Base-by-base conservation (phyloP, 768 basidiomycete genomes). In the Pleurotus giganteus region DNA sequence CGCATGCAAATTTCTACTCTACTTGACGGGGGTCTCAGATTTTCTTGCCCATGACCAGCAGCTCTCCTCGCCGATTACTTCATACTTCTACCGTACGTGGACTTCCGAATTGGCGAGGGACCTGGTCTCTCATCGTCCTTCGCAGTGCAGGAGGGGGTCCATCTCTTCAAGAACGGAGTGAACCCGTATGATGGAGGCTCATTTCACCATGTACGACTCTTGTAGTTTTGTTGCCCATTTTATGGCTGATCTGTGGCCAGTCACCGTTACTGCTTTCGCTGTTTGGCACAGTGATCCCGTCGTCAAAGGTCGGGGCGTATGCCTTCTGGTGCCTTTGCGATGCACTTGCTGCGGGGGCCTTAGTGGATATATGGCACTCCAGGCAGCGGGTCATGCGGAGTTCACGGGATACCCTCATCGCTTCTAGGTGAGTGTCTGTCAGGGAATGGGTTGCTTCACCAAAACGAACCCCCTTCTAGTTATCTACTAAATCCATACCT, bases 401-500 rank as follows among this genome's bases (percentile, higher is more conserved):
- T 53, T 57, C 73, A 32, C 76, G 86, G 68, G 87, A 88, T 58
- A 68, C 72, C 12, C 66, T 91, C 47, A 74, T 95, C 27, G 85
- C 82, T 15, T 76, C 83, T 5, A 69, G 81, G 91, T 94, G 63
- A 59, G 88, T 76, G n/a, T 36, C 21, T 42, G 11, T 50, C 24
- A 26, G 26, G 15, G 19, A 24, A 5, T 12, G 8, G n/a, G 17
- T 27, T 4, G 37, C 29, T 11, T 43, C 26, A 36, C 15, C 43
- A 15, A 42, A 13, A 4, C 23, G 12, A 46, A 43, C 36, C 17
- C 39, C 7, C 65, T 52, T 36, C 47, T 61, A 97, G 94, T 43
- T 95, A 88, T 69, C 81, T 97, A 17, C 68, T 96, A 47, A 97
- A 98, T 61, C 97, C 97, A 2, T 97, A 97, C 67, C 70, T 90